A percentile compares a stretch with the other conserved stretches of the same genome.
Conservation (phyloP, 1,284 basidiomycete genomes). For the Rhizopogon parksii region DNA sequence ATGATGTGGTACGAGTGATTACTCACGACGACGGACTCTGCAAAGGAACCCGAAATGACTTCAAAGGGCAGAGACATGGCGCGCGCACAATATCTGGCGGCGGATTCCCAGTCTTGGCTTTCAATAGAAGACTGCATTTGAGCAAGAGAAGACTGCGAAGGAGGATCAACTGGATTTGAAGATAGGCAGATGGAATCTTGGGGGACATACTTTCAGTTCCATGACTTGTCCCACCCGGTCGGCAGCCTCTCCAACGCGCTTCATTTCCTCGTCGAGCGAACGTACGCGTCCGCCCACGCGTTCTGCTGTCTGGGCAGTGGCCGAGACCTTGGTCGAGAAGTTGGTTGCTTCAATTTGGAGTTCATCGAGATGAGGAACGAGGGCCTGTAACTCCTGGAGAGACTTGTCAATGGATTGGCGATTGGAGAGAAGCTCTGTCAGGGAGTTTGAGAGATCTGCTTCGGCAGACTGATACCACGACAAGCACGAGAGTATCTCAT, state of each 20-base stretch:
- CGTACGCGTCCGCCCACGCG: slow-evolving; percentile 86
- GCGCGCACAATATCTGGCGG: slow-evolving; percentile 82
- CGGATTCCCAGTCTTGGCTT: slow-evolving; percentile 90
- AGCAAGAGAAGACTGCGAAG: slow-evolving; percentile 65
- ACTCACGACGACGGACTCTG: slow-evolving; percentile 78
- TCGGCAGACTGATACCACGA: slow-evolving; percentile 75
- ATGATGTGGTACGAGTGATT: slow-evolving; percentile 4
- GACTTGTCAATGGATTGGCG: slow-evolving; percentile 62
- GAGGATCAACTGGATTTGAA: slow-evolving; percentile 11
- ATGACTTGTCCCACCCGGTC: slow-evolving; percentile 84
- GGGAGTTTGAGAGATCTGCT: slow-evolving; percentile 67
- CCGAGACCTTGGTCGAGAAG: slow-evolving; percentile 53
- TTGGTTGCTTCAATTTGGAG: slow-evolving; percentile 57
- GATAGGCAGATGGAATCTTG: neutral
- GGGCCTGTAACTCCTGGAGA: slow-evolving; percentile 53
- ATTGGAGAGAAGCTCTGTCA: slow-evolving; percentile 66
- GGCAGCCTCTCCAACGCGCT: slow-evolving; percentile 75
- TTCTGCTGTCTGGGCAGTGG: slow-evolving; percentile 78
- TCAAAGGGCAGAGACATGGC: slow-evolving; percentile 80
- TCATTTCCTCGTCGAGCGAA: slow-evolving; percentile 86
- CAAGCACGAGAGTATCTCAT: slow-evolving; percentile 64
- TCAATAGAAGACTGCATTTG: slow-evolving; percentile 77
- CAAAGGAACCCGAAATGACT: slow-evolving; percentile 80
- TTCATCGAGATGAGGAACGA: slow-evolving; percentile 59
- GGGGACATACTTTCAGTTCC: slow-evolving; percentile 71